These are phyloP conservation scores for Eimeria praecox DNA, from an alignment of 169 alveolate genomes.

Conservation along the genomic window DNA sequence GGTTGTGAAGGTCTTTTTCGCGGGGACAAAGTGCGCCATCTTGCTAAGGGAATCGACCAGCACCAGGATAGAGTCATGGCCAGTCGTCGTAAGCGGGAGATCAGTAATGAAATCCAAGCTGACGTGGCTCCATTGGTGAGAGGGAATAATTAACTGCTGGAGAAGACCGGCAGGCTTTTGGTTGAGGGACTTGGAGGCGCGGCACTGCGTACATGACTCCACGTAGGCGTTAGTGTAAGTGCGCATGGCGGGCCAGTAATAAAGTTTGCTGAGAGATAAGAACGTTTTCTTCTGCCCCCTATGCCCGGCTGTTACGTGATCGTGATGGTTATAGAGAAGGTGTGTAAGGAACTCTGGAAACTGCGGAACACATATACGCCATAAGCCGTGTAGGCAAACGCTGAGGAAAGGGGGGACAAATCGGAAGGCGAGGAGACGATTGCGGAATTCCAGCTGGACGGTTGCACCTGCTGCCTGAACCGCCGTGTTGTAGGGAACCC, in stretches of 20 bases:
- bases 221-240: not conserved
- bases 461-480: not conserved
- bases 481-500: conserved; percentile 7
- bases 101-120: no score
- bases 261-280: not conserved
- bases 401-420: not conserved
- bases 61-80: no score
- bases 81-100: no score
- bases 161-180: conserved; percentile 36
- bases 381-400: conserved; percentile 1
- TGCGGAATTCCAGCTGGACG: not conserved
- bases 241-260: conserved; percentile 15
- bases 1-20: no score
- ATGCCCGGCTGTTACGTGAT: conserved; percentile 14
- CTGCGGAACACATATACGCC: conserved; percentile 22
- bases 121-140: no score
- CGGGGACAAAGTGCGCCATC: no score
- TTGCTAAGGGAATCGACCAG: no score
- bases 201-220: conserved; percentile 7
- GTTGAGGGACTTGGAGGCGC: conserved; percentile 17
- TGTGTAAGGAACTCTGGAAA: not conserved
- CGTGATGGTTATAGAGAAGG: not conserved
- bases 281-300: not conserved
- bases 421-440: conserved; percentile 1
- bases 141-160: not conserved